phyloP scores from a whole-genome alignment of 2,329 filamentous ascomycete genomes.

The Talaromyces sp. region DNA sequence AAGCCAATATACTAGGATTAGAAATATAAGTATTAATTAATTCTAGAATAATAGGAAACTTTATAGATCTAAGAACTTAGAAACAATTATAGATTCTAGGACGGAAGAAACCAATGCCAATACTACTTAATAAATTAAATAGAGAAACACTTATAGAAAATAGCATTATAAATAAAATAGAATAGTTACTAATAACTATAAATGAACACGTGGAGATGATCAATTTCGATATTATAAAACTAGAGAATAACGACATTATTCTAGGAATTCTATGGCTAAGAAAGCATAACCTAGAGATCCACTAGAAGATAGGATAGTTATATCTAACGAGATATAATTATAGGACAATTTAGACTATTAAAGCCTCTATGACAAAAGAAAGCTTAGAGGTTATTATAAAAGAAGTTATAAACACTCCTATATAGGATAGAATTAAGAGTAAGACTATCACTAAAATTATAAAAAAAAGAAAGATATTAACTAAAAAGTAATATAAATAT shows the following conservation, averaged over 20 bases:
- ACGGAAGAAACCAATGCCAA: accelerated
- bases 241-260: not conserved
- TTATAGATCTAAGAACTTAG: too few species aligned
- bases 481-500: not conserved
- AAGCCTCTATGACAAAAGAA: not conserved
- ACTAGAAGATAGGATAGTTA: not conserved
- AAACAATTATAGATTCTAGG: too few species aligned
- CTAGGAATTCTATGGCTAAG: not conserved
- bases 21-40: too few species aligned
- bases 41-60: too few species aligned
- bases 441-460: not conserved
- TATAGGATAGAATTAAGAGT: not conserved
- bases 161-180: too few species aligned
- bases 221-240: not conserved
- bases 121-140: too few species aligned
- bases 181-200: too few species aligned
- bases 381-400: not conserved
- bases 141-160: too few species aligned
- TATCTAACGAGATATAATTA: not conserved
- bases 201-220: not conserved
- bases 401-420: not conserved
- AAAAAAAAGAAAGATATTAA: not conserved
- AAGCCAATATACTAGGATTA: too few species aligned
- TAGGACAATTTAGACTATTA: not conserved
- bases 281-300: not conserved